Conservation (phyloP, 2,329 filamentous ascomycete genomes). For the Blastomyces silverae region DNA sequence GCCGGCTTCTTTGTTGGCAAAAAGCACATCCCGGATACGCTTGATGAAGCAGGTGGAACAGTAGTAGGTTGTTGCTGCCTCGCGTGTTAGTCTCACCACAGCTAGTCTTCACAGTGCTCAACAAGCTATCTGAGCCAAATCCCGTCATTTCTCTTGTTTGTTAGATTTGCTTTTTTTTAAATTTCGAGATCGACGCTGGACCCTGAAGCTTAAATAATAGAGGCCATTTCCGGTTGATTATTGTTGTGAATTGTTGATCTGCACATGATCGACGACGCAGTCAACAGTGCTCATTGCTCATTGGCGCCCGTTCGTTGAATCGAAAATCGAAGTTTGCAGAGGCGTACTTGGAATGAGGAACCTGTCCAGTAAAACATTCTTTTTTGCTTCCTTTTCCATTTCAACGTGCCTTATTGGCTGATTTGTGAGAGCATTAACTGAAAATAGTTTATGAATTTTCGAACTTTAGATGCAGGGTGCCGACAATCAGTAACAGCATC, state of each 20-base stretch:
- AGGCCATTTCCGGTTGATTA: neutral
- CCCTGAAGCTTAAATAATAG: conserved; percentile 11
- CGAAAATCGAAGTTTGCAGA: neutral
- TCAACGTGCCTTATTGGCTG: neutral
- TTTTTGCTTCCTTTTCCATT: neutral
- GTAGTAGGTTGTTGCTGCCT: neutral
- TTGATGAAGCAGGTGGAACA: neutral
- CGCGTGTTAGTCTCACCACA: neutral
- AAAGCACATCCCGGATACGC: neutral
- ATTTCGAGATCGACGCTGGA: neutral
- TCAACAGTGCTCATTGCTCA: neutral
- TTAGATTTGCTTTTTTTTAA: conserved; percentile 1
- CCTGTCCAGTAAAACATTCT: neutral
- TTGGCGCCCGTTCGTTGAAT: neutral
- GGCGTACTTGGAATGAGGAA: neutral
- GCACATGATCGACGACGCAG: neutral
- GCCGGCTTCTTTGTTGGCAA: neutral
- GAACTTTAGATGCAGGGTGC: conserved; percentile 1
- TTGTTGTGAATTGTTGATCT: conserved; percentile 8
- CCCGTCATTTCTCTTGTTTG: conserved; percentile 5
- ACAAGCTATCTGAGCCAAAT: neutral
- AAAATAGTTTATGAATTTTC: neutral
- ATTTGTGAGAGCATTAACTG: neutral
- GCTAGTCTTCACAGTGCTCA: neutral
- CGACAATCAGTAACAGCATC: neutral